Conservation (phyloP, 768 basidiomycete genomes). For the Phaffia australis region DNA sequence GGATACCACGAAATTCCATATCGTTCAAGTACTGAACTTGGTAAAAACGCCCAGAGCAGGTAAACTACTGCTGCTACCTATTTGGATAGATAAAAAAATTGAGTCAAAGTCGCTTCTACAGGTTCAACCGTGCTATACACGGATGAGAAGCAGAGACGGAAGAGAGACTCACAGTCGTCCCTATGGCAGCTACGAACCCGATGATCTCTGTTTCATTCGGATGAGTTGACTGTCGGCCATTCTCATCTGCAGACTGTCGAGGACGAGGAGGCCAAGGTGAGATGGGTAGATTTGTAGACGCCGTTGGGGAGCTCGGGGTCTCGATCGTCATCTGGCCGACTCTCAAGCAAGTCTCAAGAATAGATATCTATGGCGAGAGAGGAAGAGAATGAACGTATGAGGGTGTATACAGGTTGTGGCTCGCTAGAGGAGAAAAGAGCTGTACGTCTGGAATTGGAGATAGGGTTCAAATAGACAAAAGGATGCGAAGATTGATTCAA, state of each 20-base stretch:
- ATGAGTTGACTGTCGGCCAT: not conserved
- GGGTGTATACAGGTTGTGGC: too few relatives aligned
- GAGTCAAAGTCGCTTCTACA: not conserved
- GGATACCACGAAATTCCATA: constrained; percentile 35
- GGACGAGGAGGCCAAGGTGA: constrained; percentile 35
- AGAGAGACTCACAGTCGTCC: constrained; percentile 31
- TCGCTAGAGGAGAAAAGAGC: too few relatives aligned
- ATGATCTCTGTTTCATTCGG: constrained; percentile 34
- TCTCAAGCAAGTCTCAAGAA: too few relatives aligned
- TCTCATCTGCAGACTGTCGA: constrained; percentile 3
- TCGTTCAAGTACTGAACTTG: constrained; percentile 26
- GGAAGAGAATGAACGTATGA: too few relatives aligned
- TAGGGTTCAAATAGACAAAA: too few relatives aligned
- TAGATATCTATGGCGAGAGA: too few relatives aligned
- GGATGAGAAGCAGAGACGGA: not conserved
- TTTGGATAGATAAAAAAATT: not conserved
- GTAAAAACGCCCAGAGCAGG: constrained; percentile 35
- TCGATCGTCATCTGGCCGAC: too few relatives aligned
- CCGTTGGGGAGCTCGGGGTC: constrained; percentile 12
- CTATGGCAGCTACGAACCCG: constrained; percentile 34
- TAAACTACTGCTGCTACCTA: constrained; percentile 24
- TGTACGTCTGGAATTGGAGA: too few relatives aligned
- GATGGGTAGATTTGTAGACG: constrained; percentile 33
- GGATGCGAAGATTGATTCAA: too few relatives aligned
- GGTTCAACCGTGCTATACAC: not conserved